Evolutionary conservation across 2,329 filamentous ascomycete species (phyloP).

Genomic region (Rhynchosporium agropyri): DNA sequence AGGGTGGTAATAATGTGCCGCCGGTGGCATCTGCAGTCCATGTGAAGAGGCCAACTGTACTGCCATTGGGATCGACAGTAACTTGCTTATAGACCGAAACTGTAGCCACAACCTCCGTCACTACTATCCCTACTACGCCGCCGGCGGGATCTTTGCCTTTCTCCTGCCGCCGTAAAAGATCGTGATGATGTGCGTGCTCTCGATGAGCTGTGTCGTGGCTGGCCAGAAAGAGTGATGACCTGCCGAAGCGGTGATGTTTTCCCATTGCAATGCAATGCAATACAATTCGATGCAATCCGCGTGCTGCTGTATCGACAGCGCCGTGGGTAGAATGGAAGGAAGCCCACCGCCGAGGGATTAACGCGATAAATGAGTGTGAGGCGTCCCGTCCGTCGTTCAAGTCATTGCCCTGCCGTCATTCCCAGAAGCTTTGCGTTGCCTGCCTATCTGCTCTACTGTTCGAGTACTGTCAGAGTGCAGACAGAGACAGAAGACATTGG

Average conservation of each 20-base stretch:
- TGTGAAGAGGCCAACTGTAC: constrained; percentile 33
- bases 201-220: constrained; percentile 41
- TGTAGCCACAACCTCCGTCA: constrained; percentile 38
- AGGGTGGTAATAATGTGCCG: constrained; percentile 17
- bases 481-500: neutral
- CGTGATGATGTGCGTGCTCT: constrained; percentile 38
- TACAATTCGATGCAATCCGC: constrained; percentile 23
- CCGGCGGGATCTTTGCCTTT: neutral
- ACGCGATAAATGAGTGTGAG: constrained; percentile 20
- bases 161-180: constrained; percentile 27
- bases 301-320: constrained; percentile 41
- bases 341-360: constrained; percentile 20
- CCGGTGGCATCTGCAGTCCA: constrained; percentile 26
- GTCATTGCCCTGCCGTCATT: constrained; percentile 17
- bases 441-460: neutral
- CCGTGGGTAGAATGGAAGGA: constrained; percentile 26
- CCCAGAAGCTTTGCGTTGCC: neutral
- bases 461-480: constrained; percentile 2
- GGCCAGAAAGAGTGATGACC: constrained; percentile 44
- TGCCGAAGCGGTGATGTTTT: constrained; percentile 29
- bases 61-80: constrained; percentile 39
- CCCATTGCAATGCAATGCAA: constrained; percentile 27
- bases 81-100: constrained; percentile 40
- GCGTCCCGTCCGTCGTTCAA: constrained; percentile 1
- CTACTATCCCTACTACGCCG: constrained; percentile 20